A percentile compares a stretch with the other conserved stretches of the same genome.
Evolutionary conservation across 495 filamentous ascomycete genomes (phyloP).

Genomic region (Letharia columbiana): DNA sequence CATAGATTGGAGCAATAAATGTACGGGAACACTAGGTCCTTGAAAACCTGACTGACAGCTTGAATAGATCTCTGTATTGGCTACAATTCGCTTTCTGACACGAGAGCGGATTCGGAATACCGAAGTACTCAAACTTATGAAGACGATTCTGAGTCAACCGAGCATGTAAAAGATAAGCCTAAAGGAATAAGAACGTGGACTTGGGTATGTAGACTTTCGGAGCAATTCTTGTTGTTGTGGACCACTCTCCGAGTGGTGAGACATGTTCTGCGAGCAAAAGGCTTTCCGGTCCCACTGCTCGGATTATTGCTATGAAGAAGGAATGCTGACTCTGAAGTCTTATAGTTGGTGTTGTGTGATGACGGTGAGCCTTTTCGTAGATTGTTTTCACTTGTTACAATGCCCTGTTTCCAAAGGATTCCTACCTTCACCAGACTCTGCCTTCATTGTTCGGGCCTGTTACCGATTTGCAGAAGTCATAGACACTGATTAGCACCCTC

Average conservation of each 20-base stretch:
- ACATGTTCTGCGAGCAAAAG: not conserved
- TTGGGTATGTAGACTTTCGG: conserved; percentile 34
- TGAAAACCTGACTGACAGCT: conserved; percentile 10
- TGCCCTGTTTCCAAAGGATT: not conserved
- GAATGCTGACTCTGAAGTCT: not conserved
- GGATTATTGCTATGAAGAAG: not conserved
- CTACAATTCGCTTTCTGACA: conserved; percentile 67
- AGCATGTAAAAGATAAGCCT: conserved; percentile 44
- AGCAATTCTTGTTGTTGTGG: not conserved
- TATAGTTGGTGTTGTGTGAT: conserved; percentile 61
- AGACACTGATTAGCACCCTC: not conserved
- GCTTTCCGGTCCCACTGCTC: not conserved
- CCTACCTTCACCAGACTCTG: not conserved
- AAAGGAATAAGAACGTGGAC: conserved; percentile 61
- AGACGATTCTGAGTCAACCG: conserved; percentile 11
- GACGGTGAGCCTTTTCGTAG: conserved; percentile 44
- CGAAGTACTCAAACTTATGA: conserved; percentile 5
- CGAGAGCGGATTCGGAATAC: conserved; percentile 18
- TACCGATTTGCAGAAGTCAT: not conserved
- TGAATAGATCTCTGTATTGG: conserved; percentile 65
- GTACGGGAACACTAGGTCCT: conserved; percentile 28
- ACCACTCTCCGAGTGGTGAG: not conserved
- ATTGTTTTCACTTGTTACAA: conserved; percentile 27
- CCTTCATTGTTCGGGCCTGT: not conserved
- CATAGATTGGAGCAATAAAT: conserved; percentile 50